Evolutionary conservation across 768 basidiomycete genomes (phyloP), one percentile per base, ranked within the genome.

Genomic region (Amanita phalloides): DNA sequence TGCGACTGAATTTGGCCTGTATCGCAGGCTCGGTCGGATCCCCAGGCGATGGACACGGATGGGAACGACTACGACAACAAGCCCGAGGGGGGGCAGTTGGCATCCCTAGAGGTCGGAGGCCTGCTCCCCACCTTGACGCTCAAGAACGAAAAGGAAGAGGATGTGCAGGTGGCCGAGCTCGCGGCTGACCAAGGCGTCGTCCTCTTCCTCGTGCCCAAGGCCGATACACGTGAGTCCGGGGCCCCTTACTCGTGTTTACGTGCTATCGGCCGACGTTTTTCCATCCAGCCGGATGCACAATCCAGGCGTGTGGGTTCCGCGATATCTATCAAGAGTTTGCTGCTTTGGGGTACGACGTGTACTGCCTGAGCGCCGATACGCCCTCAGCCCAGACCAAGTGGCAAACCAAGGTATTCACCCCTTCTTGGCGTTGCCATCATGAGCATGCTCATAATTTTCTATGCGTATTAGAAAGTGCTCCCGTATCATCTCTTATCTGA

Each of bases 231-330:
- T 91, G 58, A 57, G 84, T 66, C 55, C 13, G 36, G 28, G 1
- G 6, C 20, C 32, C 44, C 28, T 8, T 48, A 28, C 14, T 30
- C 47, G 4, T 20, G 9, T 13, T 37, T 14, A 3, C 17, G 9
- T 26, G 33, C 21, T 14, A 4, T 20, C 20, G 8, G 47, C 47
- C 33, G 21, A 35, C 21, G 17, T 28, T 49, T 55, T 21, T 36
- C 21, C 32, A 32, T 10, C 32, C 55, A 89, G 87, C 86, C 49
- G 92, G 94, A 30, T 96, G 94, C 69, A 97, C 92, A 3, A 84
- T 70, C 33, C 93, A 98, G 64, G 93, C 94, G 0, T 97, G 94
- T 63, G 87, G 84, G 3, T 98, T 88, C 75, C 77, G 91, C 17
- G 93, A 97, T 63, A 72, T 72, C 48, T 89, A 86, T 64, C 77